Percentiles rank a stretch among this genome's conserved stretches.
These are phyloP conservation scores for Camelina hispida DNA, from an alignment of 345 rosid species.

Conservation along the genomic window DNA sequence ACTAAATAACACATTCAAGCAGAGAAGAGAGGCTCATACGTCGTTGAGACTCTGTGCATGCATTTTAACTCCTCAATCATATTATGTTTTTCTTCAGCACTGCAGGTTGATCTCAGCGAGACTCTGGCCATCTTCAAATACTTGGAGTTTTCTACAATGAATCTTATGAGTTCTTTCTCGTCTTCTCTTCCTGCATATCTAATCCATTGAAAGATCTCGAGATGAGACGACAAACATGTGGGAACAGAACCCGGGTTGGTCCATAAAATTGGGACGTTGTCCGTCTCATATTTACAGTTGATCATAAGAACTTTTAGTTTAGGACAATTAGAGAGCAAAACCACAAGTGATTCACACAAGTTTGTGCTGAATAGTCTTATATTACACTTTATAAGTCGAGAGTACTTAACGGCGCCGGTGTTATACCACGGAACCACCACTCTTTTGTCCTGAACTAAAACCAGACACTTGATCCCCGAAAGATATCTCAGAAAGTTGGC, in stretches of 20 bases:
- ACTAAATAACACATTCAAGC: not conserved
- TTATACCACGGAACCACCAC: not conserved
- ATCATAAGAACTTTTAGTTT: not conserved
- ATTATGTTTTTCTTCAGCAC: not conserved
- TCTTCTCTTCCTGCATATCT: constrained; percentile 17
- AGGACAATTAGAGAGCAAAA: constrained; percentile 13
- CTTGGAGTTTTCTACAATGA: not conserved
- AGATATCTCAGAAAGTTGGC: not conserved
- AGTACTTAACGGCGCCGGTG: not conserved
- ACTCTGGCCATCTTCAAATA: not conserved
- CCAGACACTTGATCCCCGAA: not conserved
- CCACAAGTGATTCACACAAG: constrained; percentile 5
- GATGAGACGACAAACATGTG: not conserved
- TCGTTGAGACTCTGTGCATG: not conserved
- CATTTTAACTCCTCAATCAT: not conserved
- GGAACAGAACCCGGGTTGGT: constrained; percentile 17
- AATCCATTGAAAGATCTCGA: not conserved
- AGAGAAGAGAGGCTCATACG: not conserved
- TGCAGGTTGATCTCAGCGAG: too few species aligned
- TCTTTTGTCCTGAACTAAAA: not conserved
- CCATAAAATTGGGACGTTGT: not conserved
- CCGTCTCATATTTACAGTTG: not conserved
- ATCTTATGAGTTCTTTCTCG: not conserved
- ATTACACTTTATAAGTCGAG: not conserved
- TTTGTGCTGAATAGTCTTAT: too few species aligned